phyloP scores from a whole-genome alignment of 106 monocot genomes.

The Triglochin maritima region DNA sequence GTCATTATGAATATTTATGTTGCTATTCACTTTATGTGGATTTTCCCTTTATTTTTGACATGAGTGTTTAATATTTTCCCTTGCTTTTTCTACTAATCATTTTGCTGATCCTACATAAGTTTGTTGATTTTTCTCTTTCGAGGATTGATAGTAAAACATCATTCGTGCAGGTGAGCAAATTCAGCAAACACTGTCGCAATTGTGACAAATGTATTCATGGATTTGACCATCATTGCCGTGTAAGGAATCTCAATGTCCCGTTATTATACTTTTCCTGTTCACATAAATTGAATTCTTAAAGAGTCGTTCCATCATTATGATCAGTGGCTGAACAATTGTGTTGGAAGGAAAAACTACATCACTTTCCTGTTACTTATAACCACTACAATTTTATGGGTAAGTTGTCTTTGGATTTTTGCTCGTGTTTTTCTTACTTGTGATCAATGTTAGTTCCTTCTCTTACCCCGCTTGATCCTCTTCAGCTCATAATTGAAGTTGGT shows the following conservation, averaged over 20 bases:
- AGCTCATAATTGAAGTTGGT: constrained; percentile 40
- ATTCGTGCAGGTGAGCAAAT: constrained; percentile 41
- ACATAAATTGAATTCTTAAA: not conserved
- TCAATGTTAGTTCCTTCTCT: not conserved
- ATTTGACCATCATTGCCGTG: constrained; percentile 89
- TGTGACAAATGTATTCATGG: constrained; percentile 72
- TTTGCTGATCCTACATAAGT: too few relatives aligned
- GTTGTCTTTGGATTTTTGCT: constrained; percentile 1
- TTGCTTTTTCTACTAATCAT: too few relatives aligned
- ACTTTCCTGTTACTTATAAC: constrained; percentile 64
- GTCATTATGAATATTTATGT: too few relatives aligned
- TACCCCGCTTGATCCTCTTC: not conserved
- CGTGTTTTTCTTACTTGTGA: not conserved
- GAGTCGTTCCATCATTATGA: not conserved
- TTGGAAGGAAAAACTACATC: constrained; percentile 67
- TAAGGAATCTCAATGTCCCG: constrained; percentile 9
- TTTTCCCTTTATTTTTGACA: too few relatives aligned
- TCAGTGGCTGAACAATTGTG: constrained; percentile 86
- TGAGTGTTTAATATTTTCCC: too few relatives aligned
- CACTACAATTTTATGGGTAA: constrained; percentile 58
- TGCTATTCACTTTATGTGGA: too few relatives aligned
- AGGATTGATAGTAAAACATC: not conserved
- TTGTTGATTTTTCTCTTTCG: too few relatives aligned
- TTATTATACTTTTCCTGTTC: not conserved
- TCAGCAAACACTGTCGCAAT: constrained; percentile 69